Evolutionary conservation across 2,329 filamentous ascomycete species (phyloP).

Genomic region (Paraphoma sp.): DNA sequence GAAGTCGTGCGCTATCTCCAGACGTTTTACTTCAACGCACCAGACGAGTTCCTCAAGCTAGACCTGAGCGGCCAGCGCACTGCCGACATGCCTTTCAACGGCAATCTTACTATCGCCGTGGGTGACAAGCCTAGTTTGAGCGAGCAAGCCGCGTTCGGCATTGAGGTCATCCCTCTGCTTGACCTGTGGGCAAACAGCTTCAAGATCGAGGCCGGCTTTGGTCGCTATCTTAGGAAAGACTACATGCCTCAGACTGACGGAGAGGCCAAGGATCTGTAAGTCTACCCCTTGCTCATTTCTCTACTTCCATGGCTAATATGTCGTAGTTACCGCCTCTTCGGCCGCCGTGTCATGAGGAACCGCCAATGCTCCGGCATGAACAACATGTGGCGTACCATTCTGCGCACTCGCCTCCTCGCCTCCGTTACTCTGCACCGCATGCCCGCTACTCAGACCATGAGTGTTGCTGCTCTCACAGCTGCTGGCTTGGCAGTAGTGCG

Average conservation of each 20-base stretch:
- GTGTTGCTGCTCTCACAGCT: neutral
- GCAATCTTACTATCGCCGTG: conserved; percentile 39
- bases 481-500: too few species aligned
- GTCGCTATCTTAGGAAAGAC: conserved; percentile 25
- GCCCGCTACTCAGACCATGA: conserved; percentile 4
- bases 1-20: conserved; percentile 24
- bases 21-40: conserved; percentile 25
- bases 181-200: conserved; percentile 37
- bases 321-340: conserved; percentile 39
- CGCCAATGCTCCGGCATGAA: conserved; percentile 31
- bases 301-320: neutral
- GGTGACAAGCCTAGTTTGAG: conserved; percentile 13
- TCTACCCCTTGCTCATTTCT: neutral
- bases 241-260: conserved; percentile 30
- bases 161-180: conserved; percentile 32
- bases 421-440: conserved; percentile 28
- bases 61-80: conserved; percentile 1
- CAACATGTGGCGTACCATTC: conserved; percentile 25
- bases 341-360: conserved; percentile 26
- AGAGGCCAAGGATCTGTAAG: conserved; percentile 41
- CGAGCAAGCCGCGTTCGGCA: conserved; percentile 17
- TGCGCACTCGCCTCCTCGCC: conserved; percentile 28
- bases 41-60: conserved; percentile 5
- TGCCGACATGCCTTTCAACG: conserved; percentile 25
- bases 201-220: conserved; percentile 38